Conservation (phyloP, 2,329 filamentous ascomycete species). For the Sporothrix phasma region DNA sequence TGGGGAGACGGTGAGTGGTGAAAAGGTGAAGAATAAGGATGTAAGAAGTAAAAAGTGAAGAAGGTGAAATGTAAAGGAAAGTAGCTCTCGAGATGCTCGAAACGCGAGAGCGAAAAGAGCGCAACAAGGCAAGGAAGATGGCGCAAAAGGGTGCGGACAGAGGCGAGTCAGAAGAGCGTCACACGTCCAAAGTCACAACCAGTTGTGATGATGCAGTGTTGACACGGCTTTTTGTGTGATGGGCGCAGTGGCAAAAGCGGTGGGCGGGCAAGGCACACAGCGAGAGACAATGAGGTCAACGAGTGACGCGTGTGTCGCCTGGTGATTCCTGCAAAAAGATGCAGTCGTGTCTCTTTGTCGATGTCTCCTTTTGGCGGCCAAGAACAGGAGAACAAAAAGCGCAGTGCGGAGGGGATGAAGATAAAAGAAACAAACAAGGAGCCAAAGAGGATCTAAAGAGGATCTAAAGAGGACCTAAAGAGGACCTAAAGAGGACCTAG, state of each 20-base stretch:
- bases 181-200: conserved; percentile 17
- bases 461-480: neutral
- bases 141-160: neutral
- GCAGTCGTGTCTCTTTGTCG: conserved; percentile 11
- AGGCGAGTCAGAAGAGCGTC: neutral
- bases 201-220: conserved; percentile 14
- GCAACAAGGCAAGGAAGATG: neutral
- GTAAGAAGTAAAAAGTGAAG: neutral
- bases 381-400: neutral
- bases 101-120: neutral
- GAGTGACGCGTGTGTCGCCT: neutral
- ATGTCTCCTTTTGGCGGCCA: conserved; percentile 5
- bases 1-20: neutral
- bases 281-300: neutral
- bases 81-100: neutral
- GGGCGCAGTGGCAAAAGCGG: neutral
- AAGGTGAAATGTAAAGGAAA: neutral
- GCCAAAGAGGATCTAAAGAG: neutral
- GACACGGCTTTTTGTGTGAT: conserved; percentile 1
- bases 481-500: neutral
- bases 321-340: neutral
- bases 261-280: neutral
- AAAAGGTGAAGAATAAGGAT: conserved; percentile 2
- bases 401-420: neutral
- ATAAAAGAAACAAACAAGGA: conserved; percentile 7